Conservation (phyloP, 2,329 filamentous ascomycete genomes). For the Exophiala aquamarina region DNA sequence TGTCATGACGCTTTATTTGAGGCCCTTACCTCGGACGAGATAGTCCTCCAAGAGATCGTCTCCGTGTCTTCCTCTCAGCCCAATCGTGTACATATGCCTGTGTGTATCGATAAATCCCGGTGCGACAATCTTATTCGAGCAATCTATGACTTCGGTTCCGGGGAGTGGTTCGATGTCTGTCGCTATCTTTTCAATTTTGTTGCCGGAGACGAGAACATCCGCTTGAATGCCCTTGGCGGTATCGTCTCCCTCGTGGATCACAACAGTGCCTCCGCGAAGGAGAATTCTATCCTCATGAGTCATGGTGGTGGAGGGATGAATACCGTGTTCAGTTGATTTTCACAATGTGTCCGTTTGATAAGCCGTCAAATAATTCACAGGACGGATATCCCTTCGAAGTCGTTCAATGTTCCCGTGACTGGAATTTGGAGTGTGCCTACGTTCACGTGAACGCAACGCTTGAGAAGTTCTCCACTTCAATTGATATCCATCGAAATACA, state of each 20-base stretch:
- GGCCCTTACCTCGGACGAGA: constrained; percentile 4
- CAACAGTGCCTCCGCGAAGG: constrained; percentile 11
- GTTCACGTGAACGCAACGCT: too few relatives aligned
- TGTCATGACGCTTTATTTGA: too few relatives aligned
- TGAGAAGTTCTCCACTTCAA: too few relatives aligned
- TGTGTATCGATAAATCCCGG: constrained; percentile 34
- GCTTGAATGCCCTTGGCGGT: neutral
- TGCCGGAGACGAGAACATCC: constrained; percentile 9
- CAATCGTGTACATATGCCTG: constrained; percentile 36
- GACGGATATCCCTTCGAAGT: too few relatives aligned
- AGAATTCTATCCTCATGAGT: neutral
- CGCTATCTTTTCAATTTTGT: constrained; percentile 12
- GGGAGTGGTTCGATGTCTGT: neutral
- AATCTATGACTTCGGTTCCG: constrained; percentile 34
- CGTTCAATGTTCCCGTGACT: too few relatives aligned
- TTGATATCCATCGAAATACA: too few relatives aligned
- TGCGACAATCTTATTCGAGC: constrained; percentile 30
- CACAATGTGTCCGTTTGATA: too few relatives aligned
- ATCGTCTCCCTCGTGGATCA: constrained; percentile 7
- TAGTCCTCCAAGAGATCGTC: constrained; percentile 9
- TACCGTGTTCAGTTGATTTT: too few relatives aligned
- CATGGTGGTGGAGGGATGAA: too few relatives aligned
- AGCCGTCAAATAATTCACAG: too few relatives aligned
- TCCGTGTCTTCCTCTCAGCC: constrained; percentile 9
- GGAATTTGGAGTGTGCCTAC: too few relatives aligned